Evolutionary conservation across 2,329 filamentous ascomycete genomes (phyloP).

Genomic region (Clonostachys sp.): DNA sequence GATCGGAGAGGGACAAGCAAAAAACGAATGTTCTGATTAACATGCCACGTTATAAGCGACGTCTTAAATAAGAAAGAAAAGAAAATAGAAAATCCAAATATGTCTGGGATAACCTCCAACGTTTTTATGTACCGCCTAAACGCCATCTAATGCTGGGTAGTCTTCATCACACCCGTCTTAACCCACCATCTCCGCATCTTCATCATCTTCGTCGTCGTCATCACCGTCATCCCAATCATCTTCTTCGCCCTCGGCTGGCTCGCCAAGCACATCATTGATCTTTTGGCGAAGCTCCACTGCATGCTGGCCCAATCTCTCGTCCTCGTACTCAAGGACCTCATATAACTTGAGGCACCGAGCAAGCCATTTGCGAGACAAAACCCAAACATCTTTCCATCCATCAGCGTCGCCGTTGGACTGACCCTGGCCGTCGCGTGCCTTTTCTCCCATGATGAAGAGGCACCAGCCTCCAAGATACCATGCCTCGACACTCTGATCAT

Average conservation of each 20-base stretch:
- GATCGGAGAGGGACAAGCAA: too few species aligned
- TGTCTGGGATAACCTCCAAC: neutral
- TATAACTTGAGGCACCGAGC: slow-evolving; percentile 79
- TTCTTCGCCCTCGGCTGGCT: slow-evolving; percentile 47
- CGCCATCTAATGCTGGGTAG: slow-evolving; percentile 14
- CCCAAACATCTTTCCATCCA: slow-evolving; percentile 59
- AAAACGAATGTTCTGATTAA: too few species aligned
- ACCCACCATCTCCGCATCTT: slow-evolving; percentile 54
- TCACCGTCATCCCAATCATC: slow-evolving; percentile 52
- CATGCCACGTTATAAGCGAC: too few species aligned
- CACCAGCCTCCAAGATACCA: slow-evolving; percentile 98
- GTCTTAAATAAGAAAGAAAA: neutral
- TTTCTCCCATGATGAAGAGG: slow-evolving; percentile 73
- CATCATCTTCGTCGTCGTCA: slow-evolving; percentile 46
- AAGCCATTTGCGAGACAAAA: slow-evolving; percentile 77
- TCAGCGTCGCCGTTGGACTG: slow-evolving; percentile 26
- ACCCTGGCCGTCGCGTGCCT: slow-evolving; percentile 39
- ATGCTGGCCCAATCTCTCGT: slow-evolving; percentile 72
- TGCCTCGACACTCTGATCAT: slow-evolving; percentile 90
- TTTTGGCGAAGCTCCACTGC: slow-evolving; percentile 64
- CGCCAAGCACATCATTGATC: slow-evolving; percentile 62
- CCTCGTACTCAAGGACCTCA: slow-evolving; percentile 75
- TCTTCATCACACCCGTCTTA: slow-evolving; percentile 12
- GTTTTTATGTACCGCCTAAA: slow-evolving; percentile 8
- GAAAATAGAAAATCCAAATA: neutral